Evolutionary conservation across 306 rosid species (phyloP).

Genomic region (Acacia acuminata): DNA sequence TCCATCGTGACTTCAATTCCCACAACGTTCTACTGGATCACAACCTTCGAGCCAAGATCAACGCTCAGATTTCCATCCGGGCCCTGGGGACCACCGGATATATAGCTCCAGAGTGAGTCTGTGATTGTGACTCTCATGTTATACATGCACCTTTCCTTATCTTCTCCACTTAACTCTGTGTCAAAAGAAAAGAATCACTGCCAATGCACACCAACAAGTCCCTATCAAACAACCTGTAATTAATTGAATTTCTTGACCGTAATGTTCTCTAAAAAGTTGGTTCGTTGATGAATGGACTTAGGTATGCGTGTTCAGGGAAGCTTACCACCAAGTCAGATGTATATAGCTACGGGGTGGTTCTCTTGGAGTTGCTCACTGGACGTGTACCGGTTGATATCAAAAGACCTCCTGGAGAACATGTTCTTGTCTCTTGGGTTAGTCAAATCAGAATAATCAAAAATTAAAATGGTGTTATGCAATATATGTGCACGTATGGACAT

Average conservation of each 20-base stretch:
- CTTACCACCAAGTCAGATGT: constrained; percentile 93
- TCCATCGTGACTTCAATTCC: constrained; percentile 90
- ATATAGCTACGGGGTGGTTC: constrained; percentile 92
- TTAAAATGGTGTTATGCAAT: not conserved
- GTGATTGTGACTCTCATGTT: constrained; percentile 6
- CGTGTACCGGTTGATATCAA: constrained; percentile 85
- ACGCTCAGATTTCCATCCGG: constrained; percentile 82
- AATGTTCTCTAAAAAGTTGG: not conserved
- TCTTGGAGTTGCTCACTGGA: constrained; percentile 89
- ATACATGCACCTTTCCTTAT: constrained; percentile 2
- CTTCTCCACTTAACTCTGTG: not conserved
- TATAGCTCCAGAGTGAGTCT: constrained; percentile 96
- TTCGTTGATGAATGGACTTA: constrained; percentile 37
- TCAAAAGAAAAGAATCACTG: not conserved
- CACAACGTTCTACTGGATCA: constrained; percentile 68
- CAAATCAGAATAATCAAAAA: not conserved
- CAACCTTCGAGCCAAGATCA: constrained; percentile 81
- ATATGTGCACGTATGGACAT: not conserved
- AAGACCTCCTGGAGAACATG: constrained; percentile 85
- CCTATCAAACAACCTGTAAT: constrained; percentile 44
- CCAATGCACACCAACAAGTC: constrained; percentile 29
- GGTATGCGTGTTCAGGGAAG: constrained; percentile 88
- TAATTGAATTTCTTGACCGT: not conserved
- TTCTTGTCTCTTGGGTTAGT: constrained; percentile 97
- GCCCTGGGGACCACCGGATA: constrained; percentile 96